Evolutionary conservation across 176 grass and related monocot genomes (phyloP).

Genomic region (Eleusine coracana): DNA sequence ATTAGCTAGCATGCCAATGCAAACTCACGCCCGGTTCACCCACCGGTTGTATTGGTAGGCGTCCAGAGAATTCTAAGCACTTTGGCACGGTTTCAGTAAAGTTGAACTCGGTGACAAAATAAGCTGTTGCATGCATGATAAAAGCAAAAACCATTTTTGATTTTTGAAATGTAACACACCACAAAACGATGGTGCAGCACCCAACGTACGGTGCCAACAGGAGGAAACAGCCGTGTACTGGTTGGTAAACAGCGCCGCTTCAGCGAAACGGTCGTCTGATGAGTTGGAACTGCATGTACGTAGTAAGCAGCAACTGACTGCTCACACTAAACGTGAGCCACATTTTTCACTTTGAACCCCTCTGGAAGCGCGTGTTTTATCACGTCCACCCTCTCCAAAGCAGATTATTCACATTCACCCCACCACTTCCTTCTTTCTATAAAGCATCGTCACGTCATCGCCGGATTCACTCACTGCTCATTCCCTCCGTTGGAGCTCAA

Average conservation of each 20-base stretch:
- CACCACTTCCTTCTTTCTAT: not conserved
- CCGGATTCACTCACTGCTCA: not conserved
- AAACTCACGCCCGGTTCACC: not conserved
- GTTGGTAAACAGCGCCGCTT: too few relatives aligned
- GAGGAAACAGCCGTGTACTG: too few relatives aligned
- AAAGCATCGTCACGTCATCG: not conserved
- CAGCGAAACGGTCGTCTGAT: too few relatives aligned
- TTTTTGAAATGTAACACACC: too few relatives aligned
- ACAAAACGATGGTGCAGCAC: too few relatives aligned
- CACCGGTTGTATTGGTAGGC: not conserved
- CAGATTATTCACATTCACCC: not conserved
- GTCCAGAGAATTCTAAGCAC: not conserved
- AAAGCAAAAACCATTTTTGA: not conserved
- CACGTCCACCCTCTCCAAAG: not conserved
- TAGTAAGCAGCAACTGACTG: too few relatives aligned
- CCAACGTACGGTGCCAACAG: too few relatives aligned
- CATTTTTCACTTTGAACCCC: too few relatives aligned
- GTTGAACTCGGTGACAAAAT: not conserved
- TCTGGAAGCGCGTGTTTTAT: too few relatives aligned
- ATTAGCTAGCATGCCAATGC: too few relatives aligned
- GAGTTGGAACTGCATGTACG: too few relatives aligned
- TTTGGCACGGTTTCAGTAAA: not conserved
- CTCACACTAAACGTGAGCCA: too few relatives aligned
- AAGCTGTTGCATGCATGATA: not conserved
- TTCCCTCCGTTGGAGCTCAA: not conserved